A percentile compares a stretch with the other conserved stretches of the same genome.
These are phyloP conservation scores for Larix sibirica DNA, from an alignment of 83 land plant genomes.

Conservation along the genomic window DNA sequence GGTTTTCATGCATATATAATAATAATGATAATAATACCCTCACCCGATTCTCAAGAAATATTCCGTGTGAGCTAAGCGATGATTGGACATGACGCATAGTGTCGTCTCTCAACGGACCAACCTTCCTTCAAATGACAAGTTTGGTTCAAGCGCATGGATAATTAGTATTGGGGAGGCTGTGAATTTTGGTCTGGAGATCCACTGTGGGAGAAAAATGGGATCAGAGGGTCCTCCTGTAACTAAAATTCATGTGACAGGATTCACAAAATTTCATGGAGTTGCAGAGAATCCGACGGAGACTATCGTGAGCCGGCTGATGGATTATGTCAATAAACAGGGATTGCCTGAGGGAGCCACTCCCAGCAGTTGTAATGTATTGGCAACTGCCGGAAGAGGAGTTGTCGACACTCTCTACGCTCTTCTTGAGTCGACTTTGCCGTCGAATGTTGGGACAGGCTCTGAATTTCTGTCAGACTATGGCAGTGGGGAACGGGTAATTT, in stretches of 20 bases:
- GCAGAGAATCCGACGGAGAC: conserved; percentile 90
- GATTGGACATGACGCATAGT: no score
- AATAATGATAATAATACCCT: no score
- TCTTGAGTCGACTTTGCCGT: conserved; percentile 30
- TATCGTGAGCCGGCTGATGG: conserved; percentile 57
- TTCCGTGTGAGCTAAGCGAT: no score
- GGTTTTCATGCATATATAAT: no score
- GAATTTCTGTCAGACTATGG: conserved; percentile 20
- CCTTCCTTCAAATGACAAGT: no score
- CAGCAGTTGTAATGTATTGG: conserved; percentile 73
- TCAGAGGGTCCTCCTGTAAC: conserved; percentile 73
- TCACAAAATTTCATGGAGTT: conserved; percentile 95
- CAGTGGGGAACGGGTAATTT: conserved; percentile 36
- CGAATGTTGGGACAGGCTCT: conserved; percentile 20
- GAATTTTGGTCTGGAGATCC: no score
- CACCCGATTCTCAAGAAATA: no score
- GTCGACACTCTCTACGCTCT: conserved; percentile 37
- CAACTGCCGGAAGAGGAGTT: conserved; percentile 92
- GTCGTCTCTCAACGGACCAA: no score
- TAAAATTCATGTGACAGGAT: conserved; percentile 81
- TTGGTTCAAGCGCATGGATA: no score
- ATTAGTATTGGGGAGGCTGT: no score
- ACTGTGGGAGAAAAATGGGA: conserved; percentile 48
- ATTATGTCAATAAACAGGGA: conserved; percentile 51
- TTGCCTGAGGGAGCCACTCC: conserved; percentile 61